Percentiles rank a stretch among this genome's conserved stretches.
Evolutionary conservation across 2,329 filamentous ascomycete genomes (phyloP).

Genomic region (Mycogone perniciosa): DNA sequence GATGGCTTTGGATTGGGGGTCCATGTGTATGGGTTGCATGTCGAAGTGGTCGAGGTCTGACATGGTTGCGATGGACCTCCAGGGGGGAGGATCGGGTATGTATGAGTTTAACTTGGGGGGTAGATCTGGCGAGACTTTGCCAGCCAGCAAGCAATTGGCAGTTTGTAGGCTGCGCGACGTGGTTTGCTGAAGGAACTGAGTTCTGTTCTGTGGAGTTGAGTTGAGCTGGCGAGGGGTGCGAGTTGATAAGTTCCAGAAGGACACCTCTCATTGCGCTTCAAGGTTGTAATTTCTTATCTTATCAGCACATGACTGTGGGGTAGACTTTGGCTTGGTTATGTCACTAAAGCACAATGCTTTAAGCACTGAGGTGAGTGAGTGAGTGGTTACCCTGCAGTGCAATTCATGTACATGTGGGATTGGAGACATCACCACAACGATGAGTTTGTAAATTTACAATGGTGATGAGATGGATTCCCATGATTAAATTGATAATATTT

Average conservation of each 20-base stretch:
- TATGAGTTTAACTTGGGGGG: not conserved
- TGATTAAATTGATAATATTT: too few species aligned
- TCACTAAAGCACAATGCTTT: too few species aligned
- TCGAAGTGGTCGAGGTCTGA: constrained; percentile 68
- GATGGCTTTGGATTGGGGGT: constrained; percentile 75
- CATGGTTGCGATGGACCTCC: constrained; percentile 31
- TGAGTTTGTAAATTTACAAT: too few species aligned
- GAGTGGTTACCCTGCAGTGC: constrained; percentile 4
- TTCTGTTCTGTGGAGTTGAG: not conserved
- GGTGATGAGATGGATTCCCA: too few species aligned
- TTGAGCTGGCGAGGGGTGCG: not conserved
- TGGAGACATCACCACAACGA: too few species aligned
- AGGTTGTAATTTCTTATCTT: constrained; percentile 28
- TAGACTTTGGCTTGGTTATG: not conserved
- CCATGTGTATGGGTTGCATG: constrained; percentile 72
- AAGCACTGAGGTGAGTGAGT: not conserved
- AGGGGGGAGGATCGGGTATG: not conserved
- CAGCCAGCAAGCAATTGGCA: too few species aligned
- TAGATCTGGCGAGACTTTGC: not conserved
- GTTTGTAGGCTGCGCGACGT: too few species aligned
- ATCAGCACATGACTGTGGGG: constrained; percentile 30
- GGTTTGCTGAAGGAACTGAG: not conserved
- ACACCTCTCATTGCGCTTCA: constrained; percentile 10
- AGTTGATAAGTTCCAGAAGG: not conserved
- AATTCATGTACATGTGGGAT: not conserved